Evolutionary conservation across 768 basidiomycete genomes (phyloP).

Genomic region (Auriscalpium microsporum): DNA sequence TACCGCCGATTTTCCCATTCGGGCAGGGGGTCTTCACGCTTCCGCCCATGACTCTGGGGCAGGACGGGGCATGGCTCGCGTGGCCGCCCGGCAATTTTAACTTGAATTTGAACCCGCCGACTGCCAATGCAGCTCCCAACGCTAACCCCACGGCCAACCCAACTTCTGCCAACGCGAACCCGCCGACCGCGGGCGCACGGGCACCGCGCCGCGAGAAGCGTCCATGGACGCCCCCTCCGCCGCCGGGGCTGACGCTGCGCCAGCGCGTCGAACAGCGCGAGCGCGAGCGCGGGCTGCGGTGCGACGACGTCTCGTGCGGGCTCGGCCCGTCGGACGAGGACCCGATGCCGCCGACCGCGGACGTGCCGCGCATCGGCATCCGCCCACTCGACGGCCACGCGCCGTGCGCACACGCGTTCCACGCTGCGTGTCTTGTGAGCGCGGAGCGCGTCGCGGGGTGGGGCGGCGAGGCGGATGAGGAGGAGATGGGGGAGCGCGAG

Average conservation of each 20-base stretch:
- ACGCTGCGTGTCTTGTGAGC: conserved; percentile 61
- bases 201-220: conserved; percentile 30
- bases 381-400: conserved; percentile 17
- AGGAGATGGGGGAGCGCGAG: conserved; percentile 30
- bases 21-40: neutral
- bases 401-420: conserved; percentile 62
- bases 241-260: conserved; percentile 64
- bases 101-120: neutral
- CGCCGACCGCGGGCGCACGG: conserved; percentile 15
- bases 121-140: conserved; percentile 1
- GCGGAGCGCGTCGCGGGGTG: conserved; percentile 58
- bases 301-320: conserved; percentile 65
- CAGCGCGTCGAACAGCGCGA: conserved; percentile 68
- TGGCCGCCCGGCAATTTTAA: neutral
- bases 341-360: conserved; percentile 31
- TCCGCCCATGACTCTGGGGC: neutral
- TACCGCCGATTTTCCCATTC: neutral
- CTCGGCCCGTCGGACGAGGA: conserved; percentile 71
- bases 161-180: conserved; percentile 10
- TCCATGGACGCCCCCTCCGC: conserved; percentile 50
- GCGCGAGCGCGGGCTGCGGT: conserved; percentile 63
- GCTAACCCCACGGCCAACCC: neutral
- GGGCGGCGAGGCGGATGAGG: conserved; percentile 31
- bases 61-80: neutral
- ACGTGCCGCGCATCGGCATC: conserved; percentile 32